phyloP scores from a whole-genome alignment of 768 basidiomycete species.

The Rubroboletus satanas region DNA sequence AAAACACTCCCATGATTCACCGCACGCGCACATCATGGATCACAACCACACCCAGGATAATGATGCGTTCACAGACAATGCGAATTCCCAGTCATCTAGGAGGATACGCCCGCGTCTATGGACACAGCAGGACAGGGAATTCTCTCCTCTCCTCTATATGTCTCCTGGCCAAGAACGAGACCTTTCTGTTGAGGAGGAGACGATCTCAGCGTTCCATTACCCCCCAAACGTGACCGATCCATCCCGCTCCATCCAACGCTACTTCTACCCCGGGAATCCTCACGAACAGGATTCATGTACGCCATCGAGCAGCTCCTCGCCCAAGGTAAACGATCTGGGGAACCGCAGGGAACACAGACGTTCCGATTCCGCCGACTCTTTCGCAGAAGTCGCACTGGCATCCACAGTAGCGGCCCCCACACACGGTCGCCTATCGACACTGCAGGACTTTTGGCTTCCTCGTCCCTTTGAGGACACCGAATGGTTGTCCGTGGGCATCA shows the following conservation, averaged over 20 bases:
- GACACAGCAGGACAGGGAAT: conserved; percentile 9
- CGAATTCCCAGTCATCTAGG: background rate
- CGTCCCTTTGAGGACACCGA: conserved; percentile 18
- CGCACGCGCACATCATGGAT: background rate
- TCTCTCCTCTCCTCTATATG: conserved; percentile 23
- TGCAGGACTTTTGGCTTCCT: conserved; percentile 16
- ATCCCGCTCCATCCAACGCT: background rate
- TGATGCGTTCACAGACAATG: background rate
- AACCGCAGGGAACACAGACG: background rate
- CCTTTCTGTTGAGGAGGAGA: background rate
- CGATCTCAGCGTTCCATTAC: background rate
- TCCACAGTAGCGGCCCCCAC: background rate
- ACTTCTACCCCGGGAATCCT: background rate
- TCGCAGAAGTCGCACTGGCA: conserved; percentile 21
- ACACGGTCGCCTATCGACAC: conserved; percentile 11
- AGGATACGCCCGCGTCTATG: conserved; percentile 9
- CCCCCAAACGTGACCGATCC: background rate
- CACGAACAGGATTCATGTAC: background rate
- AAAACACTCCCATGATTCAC: conserved; percentile 3
- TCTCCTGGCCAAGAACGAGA: conserved; percentile 6
- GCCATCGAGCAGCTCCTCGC: background rate
- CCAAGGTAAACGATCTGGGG: background rate
- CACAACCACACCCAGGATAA: background rate
- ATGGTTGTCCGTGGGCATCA: background rate
- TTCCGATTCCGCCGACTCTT: conserved; percentile 12